These are phyloP conservation scores for Gardenia jasminoides DNA, from an alignment of 257 asterid genomes.

Conservation along the genomic window DNA sequence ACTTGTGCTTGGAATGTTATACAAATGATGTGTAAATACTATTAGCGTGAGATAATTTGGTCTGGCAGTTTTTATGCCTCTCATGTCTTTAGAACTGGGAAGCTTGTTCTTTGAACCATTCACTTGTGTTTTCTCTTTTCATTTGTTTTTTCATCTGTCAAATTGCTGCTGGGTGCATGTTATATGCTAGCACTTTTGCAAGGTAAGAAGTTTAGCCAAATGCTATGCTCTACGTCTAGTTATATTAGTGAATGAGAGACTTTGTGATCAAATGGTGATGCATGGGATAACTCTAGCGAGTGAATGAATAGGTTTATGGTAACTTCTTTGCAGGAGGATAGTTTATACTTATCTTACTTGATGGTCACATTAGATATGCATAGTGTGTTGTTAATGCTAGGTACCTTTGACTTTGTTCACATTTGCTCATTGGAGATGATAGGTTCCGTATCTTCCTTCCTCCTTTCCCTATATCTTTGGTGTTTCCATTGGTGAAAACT, in stretches of 20 bases:
- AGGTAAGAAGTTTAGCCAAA: background rate
- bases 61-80: background rate
- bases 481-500: background rate
- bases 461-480: background rate
- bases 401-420: background rate
- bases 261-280: background rate
- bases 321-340: background rate
- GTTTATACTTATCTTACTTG: background rate
- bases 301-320: background rate
- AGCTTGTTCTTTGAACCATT: background rate
- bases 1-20: background rate
- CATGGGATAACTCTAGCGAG: background rate
- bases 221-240: background rate
- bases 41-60: too few species aligned
- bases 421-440: background rate
- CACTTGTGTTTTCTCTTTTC: background rate
- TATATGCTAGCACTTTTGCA: background rate
- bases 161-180: background rate
- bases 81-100: background rate
- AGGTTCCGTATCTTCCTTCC: background rate
- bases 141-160: background rate
- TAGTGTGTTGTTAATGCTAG: background rate
- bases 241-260: background rate
- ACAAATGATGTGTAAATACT: background rate
- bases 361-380: background rate